These are phyloP conservation scores for Forsythia viridissima DNA, from an alignment of 257 asterid species.

Conservation along the genomic window DNA sequence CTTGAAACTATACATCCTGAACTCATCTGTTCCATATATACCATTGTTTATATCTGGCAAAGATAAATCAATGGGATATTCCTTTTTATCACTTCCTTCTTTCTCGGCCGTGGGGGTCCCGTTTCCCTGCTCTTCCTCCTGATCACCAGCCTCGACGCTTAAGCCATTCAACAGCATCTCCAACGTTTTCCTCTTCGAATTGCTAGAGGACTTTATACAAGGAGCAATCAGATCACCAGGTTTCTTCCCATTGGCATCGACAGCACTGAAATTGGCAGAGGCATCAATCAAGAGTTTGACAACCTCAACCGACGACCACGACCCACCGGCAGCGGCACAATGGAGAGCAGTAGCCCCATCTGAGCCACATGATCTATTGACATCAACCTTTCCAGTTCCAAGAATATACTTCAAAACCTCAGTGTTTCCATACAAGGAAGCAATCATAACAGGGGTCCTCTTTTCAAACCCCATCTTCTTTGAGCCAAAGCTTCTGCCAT, in stretches of 20 bases:
- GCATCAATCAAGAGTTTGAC: slow-evolving; percentile 57
- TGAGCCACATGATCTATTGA: slow-evolving; percentile 64
- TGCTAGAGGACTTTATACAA: slow-evolving; percentile 34
- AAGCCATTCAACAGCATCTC: slow-evolving; percentile 68
- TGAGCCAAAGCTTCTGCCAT: slow-evolving; percentile 64
- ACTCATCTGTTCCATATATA: slow-evolving; percentile 47
- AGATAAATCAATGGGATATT: slow-evolving; percentile 62
- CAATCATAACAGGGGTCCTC: slow-evolving; percentile 76
- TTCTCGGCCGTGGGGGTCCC: slow-evolving; percentile 3
- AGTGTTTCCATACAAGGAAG: slow-evolving; percentile 74
- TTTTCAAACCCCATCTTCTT: slow-evolving; percentile 76
- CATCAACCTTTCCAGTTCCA: slow-evolving; percentile 53
- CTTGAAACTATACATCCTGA: slow-evolving; percentile 54
- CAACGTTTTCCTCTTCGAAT: slow-evolving; percentile 43
- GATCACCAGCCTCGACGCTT: slow-evolving; percentile 18
- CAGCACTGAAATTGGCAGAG: slow-evolving; percentile 45
- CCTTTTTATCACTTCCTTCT: slow-evolving; percentile 26
- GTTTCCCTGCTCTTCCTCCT: slow-evolving; percentile 39
- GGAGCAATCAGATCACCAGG: slow-evolving; percentile 65
- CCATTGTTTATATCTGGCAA: slow-evolving; percentile 52
- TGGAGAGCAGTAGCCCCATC: slow-evolving; percentile 89
- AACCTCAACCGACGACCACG: slow-evolving; percentile 47
- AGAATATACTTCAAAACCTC: slow-evolving; percentile 58
- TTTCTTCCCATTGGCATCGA: slow-evolving; percentile 59
- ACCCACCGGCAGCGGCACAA: slow-evolving; percentile 81